These are phyloP conservation scores for Glomus cerebriforme DNA, from an alignment of 192 early-diverging fungal genomes.

Conservation along the genomic window DNA sequence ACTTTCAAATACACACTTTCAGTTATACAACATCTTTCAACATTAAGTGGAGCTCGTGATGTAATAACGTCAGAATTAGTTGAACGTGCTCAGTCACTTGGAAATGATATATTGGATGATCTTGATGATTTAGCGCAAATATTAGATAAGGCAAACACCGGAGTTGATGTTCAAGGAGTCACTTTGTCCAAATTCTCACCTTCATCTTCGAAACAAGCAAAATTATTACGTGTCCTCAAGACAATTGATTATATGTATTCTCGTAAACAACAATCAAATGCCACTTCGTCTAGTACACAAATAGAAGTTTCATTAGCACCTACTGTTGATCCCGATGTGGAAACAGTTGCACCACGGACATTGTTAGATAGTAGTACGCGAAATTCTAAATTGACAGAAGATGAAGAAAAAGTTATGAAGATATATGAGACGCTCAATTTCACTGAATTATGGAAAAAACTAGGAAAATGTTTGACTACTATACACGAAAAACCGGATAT, in stretches of 20 bases:
- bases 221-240: constrained; percentile 90
- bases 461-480: constrained; percentile 71
- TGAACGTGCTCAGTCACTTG: constrained; percentile 67
- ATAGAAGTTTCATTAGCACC: constrained; percentile 47
- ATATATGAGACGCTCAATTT: constrained; percentile 59
- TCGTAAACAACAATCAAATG: constrained; percentile 37
- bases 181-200: constrained; percentile 80
- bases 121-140: constrained; percentile 65
- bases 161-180: constrained; percentile 72
- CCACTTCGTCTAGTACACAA: constrained; percentile 43
- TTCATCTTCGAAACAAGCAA: constrained; percentile 87
- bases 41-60: constrained; percentile 64
- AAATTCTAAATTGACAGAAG: constrained; percentile 38
- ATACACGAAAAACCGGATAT: constrained; percentile 80
- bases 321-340: constrained; percentile 45
- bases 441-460: constrained; percentile 71
- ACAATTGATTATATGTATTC: constrained; percentile 90
- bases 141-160: constrained; percentile 55
- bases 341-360: constrained; percentile 42
- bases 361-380: constrained; percentile 41
- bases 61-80: constrained; percentile 84
- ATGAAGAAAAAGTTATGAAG: constrained; percentile 51
- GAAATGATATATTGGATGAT: constrained; percentile 66
- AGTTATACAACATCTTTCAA: constrained; percentile 86
- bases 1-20: constrained; percentile 94